Evolutionary conservation across 345 rosid genomes (phyloP).

Genomic region (Eucalyptus marginata): DNA sequence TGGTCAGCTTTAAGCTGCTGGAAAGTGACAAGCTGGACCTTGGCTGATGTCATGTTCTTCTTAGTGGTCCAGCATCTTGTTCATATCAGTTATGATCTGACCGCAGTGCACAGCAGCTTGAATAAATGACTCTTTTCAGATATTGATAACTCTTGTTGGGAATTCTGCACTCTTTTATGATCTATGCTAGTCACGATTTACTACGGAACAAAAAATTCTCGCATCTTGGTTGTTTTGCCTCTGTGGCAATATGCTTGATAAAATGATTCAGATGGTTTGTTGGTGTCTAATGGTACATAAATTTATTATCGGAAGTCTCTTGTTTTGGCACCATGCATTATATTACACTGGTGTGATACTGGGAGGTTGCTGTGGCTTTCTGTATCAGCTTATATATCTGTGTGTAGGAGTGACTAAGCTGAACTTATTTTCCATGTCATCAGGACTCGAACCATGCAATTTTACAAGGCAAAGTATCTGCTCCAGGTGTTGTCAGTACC

Average conservation of each 20-base stretch:
- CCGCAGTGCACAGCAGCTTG: background rate
- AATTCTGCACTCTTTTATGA: background rate
- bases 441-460: conserved; percentile 17
- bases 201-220: background rate
- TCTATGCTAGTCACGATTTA: background rate
- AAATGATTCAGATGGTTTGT: background rate
- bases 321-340: background rate
- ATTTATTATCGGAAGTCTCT: background rate
- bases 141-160: background rate
- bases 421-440: background rate
- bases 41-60: background rate
- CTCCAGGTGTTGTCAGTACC: conserved; percentile 10
- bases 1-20: background rate
- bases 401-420: background rate
- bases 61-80: background rate
- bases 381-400: background rate
- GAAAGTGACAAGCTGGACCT: background rate
- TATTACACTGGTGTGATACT: background rate
- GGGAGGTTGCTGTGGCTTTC: background rate
- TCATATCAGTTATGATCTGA: background rate
- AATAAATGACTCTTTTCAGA: background rate
- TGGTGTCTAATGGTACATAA: background rate
- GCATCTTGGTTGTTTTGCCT: background rate
- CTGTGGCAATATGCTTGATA: background rate
- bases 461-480: conserved; percentile 23